Evolutionary conservation across 2,329 filamentous ascomycete species (phyloP).

Genomic region (Aspergillus pseudoterreus): DNA sequence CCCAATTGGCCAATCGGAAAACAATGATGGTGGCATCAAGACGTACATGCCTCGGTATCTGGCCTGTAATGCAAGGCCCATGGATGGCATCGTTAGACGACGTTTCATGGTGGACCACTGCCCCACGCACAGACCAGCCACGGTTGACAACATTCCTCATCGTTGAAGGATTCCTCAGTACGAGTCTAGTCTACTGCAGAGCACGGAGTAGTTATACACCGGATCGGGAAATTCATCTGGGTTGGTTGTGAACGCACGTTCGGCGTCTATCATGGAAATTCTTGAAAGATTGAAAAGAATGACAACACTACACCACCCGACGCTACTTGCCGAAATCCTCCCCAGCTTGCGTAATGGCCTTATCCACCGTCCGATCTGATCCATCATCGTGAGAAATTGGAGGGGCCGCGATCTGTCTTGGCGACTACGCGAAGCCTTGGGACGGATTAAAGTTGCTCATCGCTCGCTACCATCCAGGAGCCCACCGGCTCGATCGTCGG

Average conservation of each 20-base stretch:
- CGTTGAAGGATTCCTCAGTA: no score
- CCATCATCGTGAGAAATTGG: constrained; percentile 9
- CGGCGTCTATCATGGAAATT: no score
- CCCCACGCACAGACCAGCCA: constrained; percentile 8
- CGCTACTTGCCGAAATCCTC: no score
- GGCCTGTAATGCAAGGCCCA: neutral
- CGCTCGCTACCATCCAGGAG: constrained; percentile 8
- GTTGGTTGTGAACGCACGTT: no score
- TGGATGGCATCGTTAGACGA: constrained; percentile 8
- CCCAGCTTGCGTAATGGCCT: constrained; percentile 4
- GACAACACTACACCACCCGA: no score
- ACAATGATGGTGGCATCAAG: neutral
- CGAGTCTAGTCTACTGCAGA: no score
- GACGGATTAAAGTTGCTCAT: constrained; percentile 18
- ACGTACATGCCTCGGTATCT: neutral
- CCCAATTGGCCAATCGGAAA: neutral
- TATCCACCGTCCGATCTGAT: neutral
- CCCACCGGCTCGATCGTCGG: constrained; percentile 11
- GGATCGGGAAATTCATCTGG: no score
- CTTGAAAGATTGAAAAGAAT: no score
- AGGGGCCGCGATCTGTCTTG: constrained; percentile 10
- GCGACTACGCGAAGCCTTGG: constrained; percentile 14
- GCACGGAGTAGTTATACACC: no score
- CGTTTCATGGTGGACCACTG: constrained; percentile 13
- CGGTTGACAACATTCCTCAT: neutral